A percentile compares a stretch with the other conserved stretches of the same genome.
These are phyloP conservation scores for Backusella westeae DNA, from an alignment of 192 early-diverging fungal species.

Conservation along the genomic window DNA sequence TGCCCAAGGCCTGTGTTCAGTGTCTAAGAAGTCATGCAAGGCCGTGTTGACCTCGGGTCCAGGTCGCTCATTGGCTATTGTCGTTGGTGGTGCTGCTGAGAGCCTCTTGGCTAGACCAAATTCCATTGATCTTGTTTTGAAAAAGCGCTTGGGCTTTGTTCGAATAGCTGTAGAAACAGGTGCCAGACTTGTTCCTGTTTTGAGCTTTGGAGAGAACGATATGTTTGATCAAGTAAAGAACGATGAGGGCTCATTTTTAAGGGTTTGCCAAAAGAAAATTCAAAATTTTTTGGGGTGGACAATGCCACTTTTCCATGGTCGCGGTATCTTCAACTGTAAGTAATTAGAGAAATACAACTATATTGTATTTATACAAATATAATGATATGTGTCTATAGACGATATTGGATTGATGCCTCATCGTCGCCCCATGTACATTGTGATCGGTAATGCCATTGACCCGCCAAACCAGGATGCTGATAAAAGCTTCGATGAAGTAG, in stretches of 20 bases:
- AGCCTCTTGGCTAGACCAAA: constrained; percentile 64
- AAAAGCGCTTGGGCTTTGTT: constrained; percentile 87
- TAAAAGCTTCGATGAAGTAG: background rate
- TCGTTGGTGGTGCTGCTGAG: constrained; percentile 89
- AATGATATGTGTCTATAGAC: no score
- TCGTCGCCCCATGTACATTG: constrained; percentile 37
- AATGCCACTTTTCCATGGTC: constrained; percentile 75
- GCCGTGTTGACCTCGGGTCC: constrained; percentile 68
- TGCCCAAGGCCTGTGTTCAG: constrained; percentile 72
- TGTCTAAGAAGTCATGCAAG: constrained; percentile 71
- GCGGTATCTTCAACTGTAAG: constrained; percentile 87
- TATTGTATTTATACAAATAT: no score
- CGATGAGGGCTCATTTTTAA: constrained; percentile 57
- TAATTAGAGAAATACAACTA: constrained; percentile 23
- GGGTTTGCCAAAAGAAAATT: constrained; percentile 65
- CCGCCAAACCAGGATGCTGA: background rate
- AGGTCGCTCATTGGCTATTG: constrained; percentile 71
- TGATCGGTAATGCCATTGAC: constrained; percentile 27
- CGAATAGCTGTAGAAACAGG: constrained; percentile 76
- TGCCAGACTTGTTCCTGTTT: constrained; percentile 81
- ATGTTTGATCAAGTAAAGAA: constrained; percentile 80
- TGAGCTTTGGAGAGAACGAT: constrained; percentile 93
- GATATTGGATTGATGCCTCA: constrained; percentile 52
- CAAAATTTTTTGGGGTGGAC: constrained; percentile 71
- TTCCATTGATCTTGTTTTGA: constrained; percentile 66